These are phyloP conservation scores for Backusella tarrabulga DNA, from an alignment of 192 early-diverging fungal species.

Conservation along the genomic window DNA sequence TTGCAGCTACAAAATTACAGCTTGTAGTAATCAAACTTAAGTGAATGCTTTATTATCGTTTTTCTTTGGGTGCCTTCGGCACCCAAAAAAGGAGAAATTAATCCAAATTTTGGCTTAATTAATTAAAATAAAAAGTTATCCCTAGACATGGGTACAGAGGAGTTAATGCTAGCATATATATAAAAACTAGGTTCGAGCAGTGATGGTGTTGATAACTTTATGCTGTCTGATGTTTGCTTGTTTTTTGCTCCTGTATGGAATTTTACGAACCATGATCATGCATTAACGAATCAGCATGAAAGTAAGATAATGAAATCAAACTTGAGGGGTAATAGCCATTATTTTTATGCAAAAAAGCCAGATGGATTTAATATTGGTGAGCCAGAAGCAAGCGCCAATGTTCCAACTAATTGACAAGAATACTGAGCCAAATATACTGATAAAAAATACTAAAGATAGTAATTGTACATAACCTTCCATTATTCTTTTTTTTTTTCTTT, in stretches of 20 bases:
- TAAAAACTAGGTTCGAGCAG: conserved; percentile 11
- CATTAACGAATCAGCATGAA: not conserved
- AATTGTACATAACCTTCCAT: not conserved
- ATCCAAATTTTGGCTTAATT: too few relatives aligned
- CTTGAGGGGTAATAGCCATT: not conserved
- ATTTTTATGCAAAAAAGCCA: not conserved
- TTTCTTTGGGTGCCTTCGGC: too few relatives aligned
- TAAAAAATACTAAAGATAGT: not conserved
- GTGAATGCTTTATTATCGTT: too few relatives aligned
- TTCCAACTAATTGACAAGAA: not conserved
- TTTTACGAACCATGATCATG: conserved; percentile 21
- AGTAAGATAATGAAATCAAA: not conserved
- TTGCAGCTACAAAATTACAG: too few relatives aligned
- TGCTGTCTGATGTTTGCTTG: conserved; percentile 22
- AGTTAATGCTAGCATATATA: not conserved
- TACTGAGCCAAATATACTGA: not conserved
- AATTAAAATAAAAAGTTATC: too few relatives aligned
- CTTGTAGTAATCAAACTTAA: too few relatives aligned
- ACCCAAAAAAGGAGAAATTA: too few relatives aligned
- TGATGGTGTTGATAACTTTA: conserved; percentile 18
- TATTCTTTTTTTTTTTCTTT: not conserved
- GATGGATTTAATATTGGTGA: not conserved
- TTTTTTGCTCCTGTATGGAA: conserved; percentile 30
- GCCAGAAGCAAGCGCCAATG: not conserved
- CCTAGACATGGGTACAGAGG: too few relatives aligned